phyloP scores from a whole-genome alignment of 2,329 filamentous ascomycete species.

The Colletotrichum destructivum region DNA sequence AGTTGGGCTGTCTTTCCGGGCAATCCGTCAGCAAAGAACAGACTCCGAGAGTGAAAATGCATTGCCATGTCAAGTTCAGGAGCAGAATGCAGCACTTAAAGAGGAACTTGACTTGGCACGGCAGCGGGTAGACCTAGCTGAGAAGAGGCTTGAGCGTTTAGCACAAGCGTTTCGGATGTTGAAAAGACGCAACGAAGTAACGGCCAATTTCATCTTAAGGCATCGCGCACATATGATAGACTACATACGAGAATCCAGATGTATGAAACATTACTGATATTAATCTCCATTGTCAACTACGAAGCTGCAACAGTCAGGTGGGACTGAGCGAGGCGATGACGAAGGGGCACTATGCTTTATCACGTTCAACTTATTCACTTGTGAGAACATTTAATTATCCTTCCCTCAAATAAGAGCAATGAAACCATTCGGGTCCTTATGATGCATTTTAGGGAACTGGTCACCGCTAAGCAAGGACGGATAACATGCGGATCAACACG shows the following conservation, averaged over 20 bases:
- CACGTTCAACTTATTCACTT: no score
- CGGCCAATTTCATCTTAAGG: background rate
- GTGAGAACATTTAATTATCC: no score
- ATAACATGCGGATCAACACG: no score
- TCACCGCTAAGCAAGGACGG: no score
- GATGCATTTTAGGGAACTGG: no score
- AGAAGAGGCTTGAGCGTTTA: constrained; percentile 1
- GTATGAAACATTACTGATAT: background rate
- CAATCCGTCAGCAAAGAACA: background rate
- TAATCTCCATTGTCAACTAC: no score
- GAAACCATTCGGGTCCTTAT: no score
- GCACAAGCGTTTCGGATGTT: background rate
- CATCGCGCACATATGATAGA: background rate
- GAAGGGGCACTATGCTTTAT: no score
- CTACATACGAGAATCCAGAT: background rate
- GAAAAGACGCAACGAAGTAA: background rate
- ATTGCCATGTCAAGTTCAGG: background rate
- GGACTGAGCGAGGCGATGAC: no score
- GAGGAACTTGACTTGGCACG: background rate
- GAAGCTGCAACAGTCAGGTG: no score
- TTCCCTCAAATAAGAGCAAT: no score
- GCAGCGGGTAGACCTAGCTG: background rate
- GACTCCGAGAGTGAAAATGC: background rate
- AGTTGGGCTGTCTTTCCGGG: background rate
- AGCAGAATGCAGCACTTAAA: background rate